A percentile compares a stretch with the other conserved stretches of the same genome.
These are phyloP conservation scores for Lepiota subincarnata DNA, from an alignment of 768 basidiomycete species.

Conservation along the genomic window DNA sequence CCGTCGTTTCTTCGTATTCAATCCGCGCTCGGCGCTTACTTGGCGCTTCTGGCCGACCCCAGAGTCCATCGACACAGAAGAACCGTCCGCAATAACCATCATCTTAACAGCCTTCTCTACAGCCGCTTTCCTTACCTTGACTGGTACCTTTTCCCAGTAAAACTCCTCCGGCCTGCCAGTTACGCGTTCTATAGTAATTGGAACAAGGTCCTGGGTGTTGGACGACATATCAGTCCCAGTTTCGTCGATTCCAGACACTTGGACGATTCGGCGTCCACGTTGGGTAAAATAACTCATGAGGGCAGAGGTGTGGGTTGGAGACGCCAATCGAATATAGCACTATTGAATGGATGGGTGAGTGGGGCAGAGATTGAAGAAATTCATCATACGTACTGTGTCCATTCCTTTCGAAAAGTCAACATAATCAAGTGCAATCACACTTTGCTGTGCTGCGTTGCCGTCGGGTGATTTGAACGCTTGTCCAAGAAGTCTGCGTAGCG, in stretches of 20 bases:
- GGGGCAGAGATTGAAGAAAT: background rate
- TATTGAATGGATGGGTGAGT: constrained; percentile 21
- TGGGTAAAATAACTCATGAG: constrained; percentile 43
- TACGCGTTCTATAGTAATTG: constrained; percentile 52
- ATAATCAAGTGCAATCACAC: constrained; percentile 56
- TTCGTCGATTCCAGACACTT: constrained; percentile 55
- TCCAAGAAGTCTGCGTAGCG: constrained; percentile 56
- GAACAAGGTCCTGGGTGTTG: constrained; percentile 3
- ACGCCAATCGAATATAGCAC: constrained; percentile 72
- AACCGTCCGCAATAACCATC: background rate
- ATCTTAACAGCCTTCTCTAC: constrained; percentile 40
- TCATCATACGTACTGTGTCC: constrained; percentile 50
- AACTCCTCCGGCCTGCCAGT: constrained; percentile 60
- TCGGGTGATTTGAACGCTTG: constrained; percentile 28
- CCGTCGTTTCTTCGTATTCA: too few relatives aligned
- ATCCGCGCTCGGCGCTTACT: too few relatives aligned
- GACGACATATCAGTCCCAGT: constrained; percentile 27
- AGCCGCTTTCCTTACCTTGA: constrained; percentile 62
- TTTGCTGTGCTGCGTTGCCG: constrained; percentile 1
- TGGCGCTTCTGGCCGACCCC: background rate
- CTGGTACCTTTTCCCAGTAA: constrained; percentile 80
- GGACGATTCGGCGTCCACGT: constrained; percentile 27
- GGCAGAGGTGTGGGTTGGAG: constrained; percentile 38
- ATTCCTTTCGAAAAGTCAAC: constrained; percentile 78
- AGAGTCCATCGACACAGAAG: background rate